Percentiles rank a stretch among this genome's conserved stretches.
These are phyloP conservation scores for Salix dunnii DNA, from an alignment of 345 rosid species.

Conservation along the genomic window DNA sequence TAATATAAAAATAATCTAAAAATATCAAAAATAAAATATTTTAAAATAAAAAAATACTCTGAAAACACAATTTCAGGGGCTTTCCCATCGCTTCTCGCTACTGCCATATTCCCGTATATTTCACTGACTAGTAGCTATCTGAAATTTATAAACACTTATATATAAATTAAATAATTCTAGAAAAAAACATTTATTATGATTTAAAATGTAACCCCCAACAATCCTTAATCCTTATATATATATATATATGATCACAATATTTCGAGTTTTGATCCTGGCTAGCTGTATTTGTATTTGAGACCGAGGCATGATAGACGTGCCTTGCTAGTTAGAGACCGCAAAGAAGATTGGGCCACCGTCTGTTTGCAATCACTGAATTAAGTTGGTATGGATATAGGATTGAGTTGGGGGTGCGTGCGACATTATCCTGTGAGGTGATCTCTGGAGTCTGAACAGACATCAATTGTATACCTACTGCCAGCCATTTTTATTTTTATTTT, in stretches of 20 bases:
- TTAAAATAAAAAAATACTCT: no score
- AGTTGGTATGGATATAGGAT: background rate
- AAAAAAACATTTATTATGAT: background rate
- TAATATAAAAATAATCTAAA: no score
- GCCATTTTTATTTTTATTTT: no score
- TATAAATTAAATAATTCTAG: background rate
- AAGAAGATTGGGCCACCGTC: background rate
- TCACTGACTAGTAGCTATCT: background rate
- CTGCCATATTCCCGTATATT: background rate
- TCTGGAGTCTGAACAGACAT: background rate
- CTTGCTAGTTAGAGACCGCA: background rate
- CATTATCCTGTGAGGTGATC: background rate
- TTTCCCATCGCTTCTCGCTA: background rate
- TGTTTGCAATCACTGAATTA: background rate
- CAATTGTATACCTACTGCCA: background rate
- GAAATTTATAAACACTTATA: background rate
- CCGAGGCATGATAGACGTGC: background rate
- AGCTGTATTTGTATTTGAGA: background rate
- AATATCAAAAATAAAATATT: no score
- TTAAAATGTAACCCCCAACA: background rate
- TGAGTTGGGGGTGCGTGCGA: background rate
- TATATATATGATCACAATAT: background rate
- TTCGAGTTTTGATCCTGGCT: background rate
- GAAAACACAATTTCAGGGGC: no score
- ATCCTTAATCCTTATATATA: no score